Base-by-base conservation (phyloP, 148 eudicot genomes). In the Rhododendron griersonianum region DNA sequence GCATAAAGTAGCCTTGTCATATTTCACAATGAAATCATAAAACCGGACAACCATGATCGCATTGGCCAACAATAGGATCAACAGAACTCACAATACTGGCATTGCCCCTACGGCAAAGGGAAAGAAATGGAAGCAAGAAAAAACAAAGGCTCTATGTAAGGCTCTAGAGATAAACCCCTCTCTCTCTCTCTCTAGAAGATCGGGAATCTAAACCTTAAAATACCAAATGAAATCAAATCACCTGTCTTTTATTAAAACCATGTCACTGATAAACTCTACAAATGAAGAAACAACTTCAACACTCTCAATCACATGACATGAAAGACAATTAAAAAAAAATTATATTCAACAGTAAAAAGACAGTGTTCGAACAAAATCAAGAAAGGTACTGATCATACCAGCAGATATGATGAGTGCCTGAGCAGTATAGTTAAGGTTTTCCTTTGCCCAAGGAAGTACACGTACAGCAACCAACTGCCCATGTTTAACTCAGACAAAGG, bases 341-440 rank as follows among this genome's bases (percentile, higher is more conserved):
- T 83, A 67, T 7, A 1, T 82, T 83, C 39, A 61, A 41, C 11
- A 8, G 15, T 55, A 59, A 11, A 37, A 59, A 51, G 37, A 59
- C 65, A 57, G 14, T 10, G 18, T 14, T 37, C 28, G 10, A 9
- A 11, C 37, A 23, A 59, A 16, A 23, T 9, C 16, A 8, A 33
- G 77, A 50, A 21, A n/a, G 73, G 25, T 2, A 1, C 71, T 18
- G 33, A 87, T 3, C 85, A 44, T 88, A 96, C 99, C 99, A 83
- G 92, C 95, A 84, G 99, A 96, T 84, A 96, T 95, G 86, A 96
- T 94, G 85, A 96, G 97, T 53, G 99, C 98, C 89, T 96, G 98
- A 81, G 90, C 98, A 81, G 97, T 96, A 84, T 95, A 92, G 81
- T 96, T 96, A 84, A 96, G 91, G 90, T 96, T 93, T 81, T 95